These are phyloP conservation scores for Glycine soja DNA, from an alignment of 306 rosid genomes.

Conservation along the genomic window DNA sequence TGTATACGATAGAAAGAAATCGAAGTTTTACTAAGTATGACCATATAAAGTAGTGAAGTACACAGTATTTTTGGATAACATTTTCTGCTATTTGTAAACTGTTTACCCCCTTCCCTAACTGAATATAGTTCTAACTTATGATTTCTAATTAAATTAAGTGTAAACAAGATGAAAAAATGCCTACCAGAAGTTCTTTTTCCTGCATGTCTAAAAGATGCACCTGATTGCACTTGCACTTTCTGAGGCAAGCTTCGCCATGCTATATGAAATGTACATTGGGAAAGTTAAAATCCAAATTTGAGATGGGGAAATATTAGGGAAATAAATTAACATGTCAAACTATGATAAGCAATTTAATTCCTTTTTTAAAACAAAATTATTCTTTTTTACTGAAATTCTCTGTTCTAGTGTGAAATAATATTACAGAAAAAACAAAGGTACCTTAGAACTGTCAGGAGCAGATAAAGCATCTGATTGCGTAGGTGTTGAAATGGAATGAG, in stretches of 20 bases:
- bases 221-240: constrained; percentile 72
- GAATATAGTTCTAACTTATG: background rate
- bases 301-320: background rate
- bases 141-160: constrained; percentile 4
- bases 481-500: constrained; percentile 41
- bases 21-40: background rate
- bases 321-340: constrained; percentile 19
- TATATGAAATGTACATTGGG: constrained; percentile 44
- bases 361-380: background rate
- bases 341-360: constrained; percentile 10
- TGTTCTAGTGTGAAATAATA: background rate
- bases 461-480: constrained; percentile 51
- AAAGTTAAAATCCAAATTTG: constrained; percentile 46
- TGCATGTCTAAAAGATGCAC: constrained; percentile 60
- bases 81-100: background rate
- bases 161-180: constrained; percentile 30
- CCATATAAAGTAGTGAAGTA: background rate
- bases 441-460: constrained; percentile 54
- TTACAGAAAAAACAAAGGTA: constrained; percentile 42
- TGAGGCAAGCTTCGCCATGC: constrained; percentile 62
- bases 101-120: background rate
- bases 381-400: background rate
- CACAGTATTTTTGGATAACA: background rate
- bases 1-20: background rate
- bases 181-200: constrained; percentile 82